Evolutionary conservation across 1,139 yeast genomes (phyloP).

Genomic region (Saccharomyces hybrid): DNA sequence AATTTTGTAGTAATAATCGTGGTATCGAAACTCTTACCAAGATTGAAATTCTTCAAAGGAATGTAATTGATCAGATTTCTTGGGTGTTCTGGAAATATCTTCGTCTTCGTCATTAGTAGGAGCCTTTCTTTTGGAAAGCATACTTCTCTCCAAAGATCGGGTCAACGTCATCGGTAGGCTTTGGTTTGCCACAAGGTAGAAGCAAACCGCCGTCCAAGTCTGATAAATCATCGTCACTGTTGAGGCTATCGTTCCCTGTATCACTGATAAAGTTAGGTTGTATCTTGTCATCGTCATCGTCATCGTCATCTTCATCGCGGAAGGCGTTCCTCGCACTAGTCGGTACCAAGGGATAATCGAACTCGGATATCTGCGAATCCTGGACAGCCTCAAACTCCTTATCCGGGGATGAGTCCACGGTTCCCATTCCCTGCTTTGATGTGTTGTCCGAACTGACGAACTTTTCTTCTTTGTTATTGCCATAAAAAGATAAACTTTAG

Average conservation of each 20-base stretch:
- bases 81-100: neutral
- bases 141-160: conserved; percentile 1
- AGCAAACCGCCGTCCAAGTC: neutral
- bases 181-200: neutral
- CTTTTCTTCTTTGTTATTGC: neutral
- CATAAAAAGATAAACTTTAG: neutral
- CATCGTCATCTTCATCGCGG: neutral
- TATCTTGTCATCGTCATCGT: neutral
- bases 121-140: neutral
- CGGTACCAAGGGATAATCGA: neutral
- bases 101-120: neutral
- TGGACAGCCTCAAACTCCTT: neutral
- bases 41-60: conserved; percentile 10
- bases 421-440: conserved; percentile 22
- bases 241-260: neutral
- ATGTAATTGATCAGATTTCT: neutral
- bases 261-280: neutral
- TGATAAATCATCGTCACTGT: neutral
- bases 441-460: neutral
- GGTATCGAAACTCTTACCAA: conserved; percentile 13
- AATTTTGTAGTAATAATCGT: conserved; percentile 5
- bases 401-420: neutral
- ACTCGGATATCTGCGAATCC: neutral
- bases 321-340: neutral
- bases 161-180: neutral